Evolutionary conservation across 139 green algal genomes (phyloP).

Genomic region (Chlamydomonas eustigma): DNA sequence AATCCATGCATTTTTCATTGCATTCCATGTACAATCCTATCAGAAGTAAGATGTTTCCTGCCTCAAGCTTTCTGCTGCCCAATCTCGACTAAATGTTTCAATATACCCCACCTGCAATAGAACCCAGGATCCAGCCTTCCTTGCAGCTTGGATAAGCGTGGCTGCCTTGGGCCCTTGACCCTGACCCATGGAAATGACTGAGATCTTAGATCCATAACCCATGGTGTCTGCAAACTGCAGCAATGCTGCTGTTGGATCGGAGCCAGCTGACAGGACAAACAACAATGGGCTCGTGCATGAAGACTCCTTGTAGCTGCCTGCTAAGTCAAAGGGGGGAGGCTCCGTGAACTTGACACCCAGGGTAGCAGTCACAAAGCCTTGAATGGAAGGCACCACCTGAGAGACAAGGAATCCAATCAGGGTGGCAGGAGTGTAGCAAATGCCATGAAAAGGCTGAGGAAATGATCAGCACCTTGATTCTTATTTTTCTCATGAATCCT

Average conservation of each 20-base stretch:
- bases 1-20: too few relatives aligned
- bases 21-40: too few relatives aligned
- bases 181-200: slow-evolving; percentile 59
- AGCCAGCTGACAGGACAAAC: slow-evolving; percentile 65
- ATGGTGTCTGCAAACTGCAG: slow-evolving; percentile 10
- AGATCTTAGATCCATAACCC: slow-evolving; percentile 29
- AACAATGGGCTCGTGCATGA: slow-evolving; percentile 52
- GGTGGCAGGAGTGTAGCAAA: not conserved
- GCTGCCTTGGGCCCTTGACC: slow-evolving; percentile 65
- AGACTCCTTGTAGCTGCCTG: slow-evolving; percentile 50
- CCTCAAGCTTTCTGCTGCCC: too few relatives aligned
- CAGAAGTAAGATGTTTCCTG: too few relatives aligned
- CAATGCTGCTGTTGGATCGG: slow-evolving; percentile 50
- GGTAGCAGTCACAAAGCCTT: slow-evolving; percentile 34
- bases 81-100: too few relatives aligned
- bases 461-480: too few relatives aligned
- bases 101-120: slow-evolving; percentile 40
- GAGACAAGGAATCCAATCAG: too few relatives aligned
- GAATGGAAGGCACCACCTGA: not conserved
- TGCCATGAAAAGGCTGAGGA: not conserved
- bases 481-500: too few relatives aligned
- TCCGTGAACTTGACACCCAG: slow-evolving; percentile 54
- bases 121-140: slow-evolving; percentile 40
- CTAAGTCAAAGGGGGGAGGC: slow-evolving; percentile 55
- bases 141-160: slow-evolving; percentile 50